phyloP scores from a whole-genome alignment of 31 red algal species.

The Endocladia muricata region DNA sequence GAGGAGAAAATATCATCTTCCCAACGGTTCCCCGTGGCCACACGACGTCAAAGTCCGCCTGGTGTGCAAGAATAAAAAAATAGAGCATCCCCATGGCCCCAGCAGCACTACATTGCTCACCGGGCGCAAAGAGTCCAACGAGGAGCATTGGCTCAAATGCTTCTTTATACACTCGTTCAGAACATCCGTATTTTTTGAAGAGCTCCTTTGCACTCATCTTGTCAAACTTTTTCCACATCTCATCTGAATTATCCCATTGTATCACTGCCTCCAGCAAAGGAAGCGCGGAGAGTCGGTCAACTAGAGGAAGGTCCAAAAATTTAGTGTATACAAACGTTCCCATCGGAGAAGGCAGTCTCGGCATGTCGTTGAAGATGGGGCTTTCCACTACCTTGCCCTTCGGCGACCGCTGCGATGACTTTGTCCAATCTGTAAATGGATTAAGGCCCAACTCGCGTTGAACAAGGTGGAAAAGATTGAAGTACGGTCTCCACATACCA shows the following conservation, averaged over 20 bases:
- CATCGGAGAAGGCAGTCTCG: slow-evolving; percentile 71
- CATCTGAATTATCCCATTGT: slow-evolving; percentile 74
- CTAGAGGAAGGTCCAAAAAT: slow-evolving; percentile 68
- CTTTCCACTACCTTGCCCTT: slow-evolving; percentile 80
- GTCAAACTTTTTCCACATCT: slow-evolving; percentile 74
- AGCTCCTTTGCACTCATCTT: slow-evolving; percentile 91
- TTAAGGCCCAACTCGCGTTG: slow-evolving; percentile 58
- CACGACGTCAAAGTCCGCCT: slow-evolving; percentile 87
- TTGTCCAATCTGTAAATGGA: slow-evolving; percentile 81
- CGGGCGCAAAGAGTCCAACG: slow-evolving; percentile 78
- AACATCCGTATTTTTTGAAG: slow-evolving; percentile 67
- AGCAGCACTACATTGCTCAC: slow-evolving; percentile 79
- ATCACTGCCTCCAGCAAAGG: slow-evolving; percentile 78
- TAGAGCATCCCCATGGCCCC: slow-evolving; percentile 81
- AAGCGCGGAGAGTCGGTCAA: slow-evolving; percentile 71
- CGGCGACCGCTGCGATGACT: slow-evolving; percentile 64
- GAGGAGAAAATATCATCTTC: slow-evolving; percentile 71
- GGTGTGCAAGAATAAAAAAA: slow-evolving; percentile 85
- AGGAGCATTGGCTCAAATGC: slow-evolving; percentile 91
- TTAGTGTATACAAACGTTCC: slow-evolving; percentile 78
- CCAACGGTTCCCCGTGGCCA: slow-evolving; percentile 88
- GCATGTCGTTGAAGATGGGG: slow-evolving; percentile 85
- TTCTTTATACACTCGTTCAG: slow-evolving; percentile 68
- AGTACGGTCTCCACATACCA: slow-evolving; percentile 88
- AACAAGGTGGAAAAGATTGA: slow-evolving; percentile 85